These are phyloP conservation scores for Actinomucor elegans DNA, from an alignment of 371 early-diverging fungal species.

Conservation along the genomic window DNA sequence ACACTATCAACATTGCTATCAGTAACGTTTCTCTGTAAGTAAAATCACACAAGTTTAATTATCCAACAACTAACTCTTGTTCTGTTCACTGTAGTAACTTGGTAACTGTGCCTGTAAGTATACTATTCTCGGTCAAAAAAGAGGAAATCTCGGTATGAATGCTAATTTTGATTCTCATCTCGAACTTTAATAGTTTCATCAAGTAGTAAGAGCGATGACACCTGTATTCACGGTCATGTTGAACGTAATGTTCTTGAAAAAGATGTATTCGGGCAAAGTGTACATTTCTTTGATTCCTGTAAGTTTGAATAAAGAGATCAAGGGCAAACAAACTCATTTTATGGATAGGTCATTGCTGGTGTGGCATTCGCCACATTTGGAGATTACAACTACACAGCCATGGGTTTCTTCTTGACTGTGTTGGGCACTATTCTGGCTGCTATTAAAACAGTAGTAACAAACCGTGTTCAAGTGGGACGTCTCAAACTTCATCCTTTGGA, in stretches of 20 bases:
- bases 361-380: constrained; percentile 84
- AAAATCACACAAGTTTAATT: background rate
- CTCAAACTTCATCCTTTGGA: constrained; percentile 84
- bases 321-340: background rate
- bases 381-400: constrained; percentile 74
- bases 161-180: background rate
- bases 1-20: constrained; percentile 88
- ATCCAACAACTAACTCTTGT: background rate
- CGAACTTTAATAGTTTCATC: constrained; percentile 67
- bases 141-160: no score
- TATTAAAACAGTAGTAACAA: constrained; percentile 83
- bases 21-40: constrained; percentile 85
- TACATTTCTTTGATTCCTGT: constrained; percentile 69
- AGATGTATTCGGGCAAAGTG: constrained; percentile 57
- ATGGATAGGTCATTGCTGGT: constrained; percentile 66
- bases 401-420: constrained; percentile 80
- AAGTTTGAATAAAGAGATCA: constrained; percentile 6
- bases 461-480: constrained; percentile 77
- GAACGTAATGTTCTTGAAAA: constrained; percentile 58
- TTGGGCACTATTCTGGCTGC: constrained; percentile 83
- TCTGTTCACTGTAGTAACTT: constrained; percentile 26
- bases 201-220: constrained; percentile 86
- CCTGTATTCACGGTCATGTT: constrained; percentile 81
- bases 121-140: background rate
- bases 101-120: constrained; percentile 48